Evolutionary conservation across 257 asterid genomes (phyloP).

Genomic region (Solanum rostratum): DNA sequence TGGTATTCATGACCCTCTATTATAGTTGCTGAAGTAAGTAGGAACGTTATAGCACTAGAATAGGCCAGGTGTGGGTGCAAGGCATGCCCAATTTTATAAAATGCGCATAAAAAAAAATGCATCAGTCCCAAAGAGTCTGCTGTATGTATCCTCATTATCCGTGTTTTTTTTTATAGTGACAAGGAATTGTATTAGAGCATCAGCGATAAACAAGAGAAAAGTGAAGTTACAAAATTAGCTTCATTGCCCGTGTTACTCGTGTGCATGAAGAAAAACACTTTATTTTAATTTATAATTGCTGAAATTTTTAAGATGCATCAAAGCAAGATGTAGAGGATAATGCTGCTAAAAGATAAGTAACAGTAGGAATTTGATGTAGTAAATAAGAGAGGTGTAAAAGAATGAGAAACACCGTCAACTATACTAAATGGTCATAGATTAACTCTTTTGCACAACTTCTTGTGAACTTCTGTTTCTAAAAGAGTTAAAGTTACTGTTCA

Average conservation of each 20-base stretch:
- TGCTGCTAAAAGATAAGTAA: background rate
- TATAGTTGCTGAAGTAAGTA: background rate
- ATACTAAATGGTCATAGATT: background rate
- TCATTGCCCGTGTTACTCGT: background rate
- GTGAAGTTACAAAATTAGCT: too few species aligned
- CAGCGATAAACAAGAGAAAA: too few species aligned
- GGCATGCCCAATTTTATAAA: background rate
- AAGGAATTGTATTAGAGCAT: too few species aligned
- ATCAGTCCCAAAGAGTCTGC: background rate
- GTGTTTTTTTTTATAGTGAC: background rate
- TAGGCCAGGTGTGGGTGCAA: background rate
- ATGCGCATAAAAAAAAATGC: background rate
- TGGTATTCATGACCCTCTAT: background rate
- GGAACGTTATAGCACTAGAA: background rate
- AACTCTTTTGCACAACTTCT: background rate
- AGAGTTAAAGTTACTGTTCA: background rate
- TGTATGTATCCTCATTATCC: background rate
- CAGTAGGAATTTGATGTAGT: background rate
- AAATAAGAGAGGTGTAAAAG: background rate
- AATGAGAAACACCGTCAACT: background rate
- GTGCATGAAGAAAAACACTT: background rate
- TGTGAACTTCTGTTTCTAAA: background rate
- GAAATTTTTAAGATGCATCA: background rate
- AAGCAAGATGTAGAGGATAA: background rate
- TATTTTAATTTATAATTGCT: background rate